A percentile compares a stretch with the other conserved stretches of the same genome.
phyloP scores from a whole-genome alignment of 805 yeast genomes.

The Pichia rugopelliculosa region DNA sequence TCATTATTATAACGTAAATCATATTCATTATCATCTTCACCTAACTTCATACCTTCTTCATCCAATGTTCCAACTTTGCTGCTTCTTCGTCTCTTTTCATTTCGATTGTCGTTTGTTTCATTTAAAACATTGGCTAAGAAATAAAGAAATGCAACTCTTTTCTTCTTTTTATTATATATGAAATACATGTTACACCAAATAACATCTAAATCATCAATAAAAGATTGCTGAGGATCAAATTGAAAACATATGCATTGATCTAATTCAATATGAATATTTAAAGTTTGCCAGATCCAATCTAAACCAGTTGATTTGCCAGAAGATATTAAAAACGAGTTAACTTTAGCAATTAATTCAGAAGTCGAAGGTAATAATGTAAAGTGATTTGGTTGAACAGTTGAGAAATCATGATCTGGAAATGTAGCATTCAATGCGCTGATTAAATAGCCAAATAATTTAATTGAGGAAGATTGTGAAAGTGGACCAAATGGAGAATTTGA shows the following conservation, averaged over 20 bases:
- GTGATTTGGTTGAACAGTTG: slow-evolving; percentile 73
- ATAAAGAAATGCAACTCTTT: slow-evolving; percentile 83
- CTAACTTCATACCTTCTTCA: slow-evolving; percentile 23
- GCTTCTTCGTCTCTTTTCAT: slow-evolving; percentile 22
- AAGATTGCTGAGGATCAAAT: slow-evolving; percentile 56
- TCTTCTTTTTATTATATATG: slow-evolving; percentile 81
- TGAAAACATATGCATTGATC: slow-evolving; percentile 57
- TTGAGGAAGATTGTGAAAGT: slow-evolving; percentile 71
- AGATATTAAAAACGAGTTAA: slow-evolving; percentile 71
- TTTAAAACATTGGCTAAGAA: slow-evolving; percentile 43
- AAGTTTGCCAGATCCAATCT: slow-evolving; percentile 77
- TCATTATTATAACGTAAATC: slow-evolving; percentile 28
- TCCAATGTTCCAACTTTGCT: slow-evolving; percentile 27
- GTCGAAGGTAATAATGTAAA: slow-evolving; percentile 50
- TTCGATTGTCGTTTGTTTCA: slow-evolving; percentile 3
- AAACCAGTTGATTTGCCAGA: slow-evolving; percentile 49
- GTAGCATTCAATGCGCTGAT: slow-evolving; percentile 87
- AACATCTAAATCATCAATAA: slow-evolving; percentile 53
- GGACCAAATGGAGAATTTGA: slow-evolving; percentile 79
- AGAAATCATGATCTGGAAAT: slow-evolving; percentile 93
- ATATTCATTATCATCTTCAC: slow-evolving; percentile 30
- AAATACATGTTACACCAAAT: slow-evolving; percentile 85
- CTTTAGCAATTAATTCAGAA: slow-evolving; percentile 48
- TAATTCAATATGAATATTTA: slow-evolving; percentile 75
- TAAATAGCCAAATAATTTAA: slow-evolving; percentile 84